phyloP scores from a whole-genome alignment of 352 stramenopile genomes.

The Globisporangium heterothallicum region DNA sequence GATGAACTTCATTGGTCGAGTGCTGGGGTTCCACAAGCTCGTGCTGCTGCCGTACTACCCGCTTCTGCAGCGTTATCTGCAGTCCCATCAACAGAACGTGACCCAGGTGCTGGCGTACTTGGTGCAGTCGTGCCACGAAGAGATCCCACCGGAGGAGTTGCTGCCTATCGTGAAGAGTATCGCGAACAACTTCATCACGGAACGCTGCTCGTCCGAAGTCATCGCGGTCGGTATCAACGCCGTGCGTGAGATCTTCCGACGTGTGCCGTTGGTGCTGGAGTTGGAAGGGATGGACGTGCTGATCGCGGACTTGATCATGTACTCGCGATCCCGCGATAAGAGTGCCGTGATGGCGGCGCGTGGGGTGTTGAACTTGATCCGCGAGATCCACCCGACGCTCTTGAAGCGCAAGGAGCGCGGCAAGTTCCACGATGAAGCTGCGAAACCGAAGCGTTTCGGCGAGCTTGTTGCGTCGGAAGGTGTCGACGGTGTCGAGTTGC shows the following conservation, averaged over 20 bases:
- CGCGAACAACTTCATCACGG: conserved; percentile 98
- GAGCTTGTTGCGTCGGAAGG: conserved; percentile 88
- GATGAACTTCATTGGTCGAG: conserved; percentile 98
- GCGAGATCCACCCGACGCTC: conserved; percentile 92
- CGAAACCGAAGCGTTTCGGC: conserved; percentile 87
- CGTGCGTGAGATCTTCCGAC: conserved; percentile 91
- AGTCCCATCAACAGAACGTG: conserved; percentile 87
- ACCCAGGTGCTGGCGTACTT: conserved; percentile 96
- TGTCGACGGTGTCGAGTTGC: conserved; percentile 95
- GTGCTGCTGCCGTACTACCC: conserved; percentile 96
- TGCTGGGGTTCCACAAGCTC: conserved; percentile 97
- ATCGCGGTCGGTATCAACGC: conserved; percentile 99
- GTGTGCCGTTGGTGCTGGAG: conserved; percentile 92
- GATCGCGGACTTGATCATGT: conserved; percentile 92
- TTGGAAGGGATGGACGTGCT: conserved; percentile 90
- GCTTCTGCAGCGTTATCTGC: conserved; percentile 91
- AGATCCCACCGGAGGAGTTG: conserved; percentile 96
- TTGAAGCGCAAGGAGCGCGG: conserved; percentile 97
- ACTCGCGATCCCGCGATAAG: conserved; percentile 95
- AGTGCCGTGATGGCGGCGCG: conserved; percentile 95
- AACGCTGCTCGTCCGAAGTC: conserved; percentile 93
- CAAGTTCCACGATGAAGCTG: conserved; percentile 83
- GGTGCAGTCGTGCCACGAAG: conserved; percentile 96
- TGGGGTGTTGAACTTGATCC: conserved; percentile 95
- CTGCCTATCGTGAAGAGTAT: conserved; percentile 96